Evolutionary conservation across 1,139 yeast genomes (phyloP).

Genomic region (Citeromyces siamensis): DNA sequence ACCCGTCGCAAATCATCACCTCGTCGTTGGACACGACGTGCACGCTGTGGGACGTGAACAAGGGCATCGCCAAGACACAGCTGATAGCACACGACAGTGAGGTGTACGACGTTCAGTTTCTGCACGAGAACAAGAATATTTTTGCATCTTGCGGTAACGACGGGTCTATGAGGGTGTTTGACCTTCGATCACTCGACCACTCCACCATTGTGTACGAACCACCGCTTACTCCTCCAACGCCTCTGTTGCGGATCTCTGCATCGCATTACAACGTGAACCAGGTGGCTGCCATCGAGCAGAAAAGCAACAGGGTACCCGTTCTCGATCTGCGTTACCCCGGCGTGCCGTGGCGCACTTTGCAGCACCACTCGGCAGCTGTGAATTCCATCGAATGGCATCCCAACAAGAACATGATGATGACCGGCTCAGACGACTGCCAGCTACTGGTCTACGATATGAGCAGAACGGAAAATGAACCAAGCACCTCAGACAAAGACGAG

Average conservation of each 20-base stretch:
- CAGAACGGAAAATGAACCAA: constrained; percentile 12
- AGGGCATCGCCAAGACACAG: constrained; percentile 72
- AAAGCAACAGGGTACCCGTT: constrained; percentile 52
- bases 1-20: constrained; percentile 64
- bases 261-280: constrained; percentile 72
- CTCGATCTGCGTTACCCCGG: constrained; percentile 89
- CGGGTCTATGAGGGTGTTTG: constrained; percentile 90
- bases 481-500: constrained; percentile 12
- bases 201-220: constrained; percentile 90
- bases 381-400: constrained; percentile 86
- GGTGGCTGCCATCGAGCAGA: constrained; percentile 71
- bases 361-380: constrained; percentile 56
- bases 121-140: constrained; percentile 62
- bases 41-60: constrained; percentile 81
- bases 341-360: constrained; percentile 54
- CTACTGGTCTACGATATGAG: constrained; percentile 75
- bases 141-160: constrained; percentile 94
- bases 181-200: constrained; percentile 79
- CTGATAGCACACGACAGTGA: constrained; percentile 94
- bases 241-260: constrained; percentile 64
- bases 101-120: constrained; percentile 84
- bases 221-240: constrained; percentile 19
- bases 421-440: constrained; percentile 90
- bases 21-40: constrained; percentile 94
- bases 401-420: constrained; percentile 44